These are phyloP conservation scores for Stromatinia cepivora DNA, from an alignment of 2,329 filamentous ascomycete genomes.

Conservation along the genomic window DNA sequence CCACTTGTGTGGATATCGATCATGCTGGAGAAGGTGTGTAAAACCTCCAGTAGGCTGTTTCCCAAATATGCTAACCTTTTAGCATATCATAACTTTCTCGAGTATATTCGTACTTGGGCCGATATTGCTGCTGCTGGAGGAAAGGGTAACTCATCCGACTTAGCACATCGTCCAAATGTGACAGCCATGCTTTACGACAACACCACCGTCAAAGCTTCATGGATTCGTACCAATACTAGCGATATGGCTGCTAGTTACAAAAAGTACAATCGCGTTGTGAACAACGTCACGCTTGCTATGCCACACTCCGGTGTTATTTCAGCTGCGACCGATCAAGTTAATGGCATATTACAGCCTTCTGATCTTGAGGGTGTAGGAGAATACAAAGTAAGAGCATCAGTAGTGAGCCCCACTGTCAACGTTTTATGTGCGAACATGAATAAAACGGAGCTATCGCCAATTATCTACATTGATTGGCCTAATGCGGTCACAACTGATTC, in stretches of 20 bases:
- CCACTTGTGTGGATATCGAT: slow-evolving; percentile 67
- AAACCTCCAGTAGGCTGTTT: neutral
- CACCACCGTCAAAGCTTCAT: slow-evolving; percentile 67
- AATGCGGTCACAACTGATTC: slow-evolving; percentile 39
- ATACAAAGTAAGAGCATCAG: slow-evolving; percentile 66
- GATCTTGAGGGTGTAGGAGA: slow-evolving; percentile 65
- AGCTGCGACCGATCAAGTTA: slow-evolving; percentile 61
- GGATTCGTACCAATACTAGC: slow-evolving; percentile 60
- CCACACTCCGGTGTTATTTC: slow-evolving; percentile 68
- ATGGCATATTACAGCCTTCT: slow-evolving; percentile 68
- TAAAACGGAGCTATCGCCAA: slow-evolving; percentile 56
- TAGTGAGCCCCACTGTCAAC: slow-evolving; percentile 70
- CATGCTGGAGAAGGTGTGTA: slow-evolving; percentile 62
- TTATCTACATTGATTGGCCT: slow-evolving; percentile 66
- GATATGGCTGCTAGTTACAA: slow-evolving; percentile 55
- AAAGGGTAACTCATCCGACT: slow-evolving; percentile 45
- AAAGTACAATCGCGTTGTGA: slow-evolving; percentile 58
- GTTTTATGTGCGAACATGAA: slow-evolving; percentile 71
- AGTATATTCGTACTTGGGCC: slow-evolving; percentile 60
- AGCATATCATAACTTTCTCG: slow-evolving; percentile 67
- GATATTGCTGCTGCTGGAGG: slow-evolving; percentile 45
- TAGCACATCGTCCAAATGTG: slow-evolving; percentile 56
- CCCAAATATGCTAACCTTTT: neutral
- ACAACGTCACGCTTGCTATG: slow-evolving; percentile 76
- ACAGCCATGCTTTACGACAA: slow-evolving; percentile 69